Evolutionary conservation across 2,329 filamentous ascomycete genomes (phyloP).

Genomic region (Neurospora sp.): DNA sequence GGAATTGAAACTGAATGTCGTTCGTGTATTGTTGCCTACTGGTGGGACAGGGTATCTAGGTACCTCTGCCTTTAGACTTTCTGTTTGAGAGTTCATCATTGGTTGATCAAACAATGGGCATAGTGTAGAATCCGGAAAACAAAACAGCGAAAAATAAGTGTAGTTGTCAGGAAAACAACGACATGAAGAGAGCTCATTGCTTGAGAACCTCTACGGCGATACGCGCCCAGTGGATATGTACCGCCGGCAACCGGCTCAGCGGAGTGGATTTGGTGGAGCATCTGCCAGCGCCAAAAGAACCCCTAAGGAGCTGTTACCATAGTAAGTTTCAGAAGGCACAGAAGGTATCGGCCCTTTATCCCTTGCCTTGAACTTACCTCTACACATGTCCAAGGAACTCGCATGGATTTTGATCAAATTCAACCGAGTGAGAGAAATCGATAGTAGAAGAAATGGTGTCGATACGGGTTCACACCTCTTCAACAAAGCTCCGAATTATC

Average conservation of each 20-base stretch:
- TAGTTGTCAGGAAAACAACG: neutral
- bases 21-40: no score
- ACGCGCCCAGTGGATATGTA: neutral
- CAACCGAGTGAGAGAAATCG: no score
- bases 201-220: neutral
- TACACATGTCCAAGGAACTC: no score
- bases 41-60: neutral
- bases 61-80: neutral
- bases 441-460: no score
- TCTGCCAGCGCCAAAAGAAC: neutral
- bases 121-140: no score
- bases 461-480: neutral
- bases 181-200: neutral
- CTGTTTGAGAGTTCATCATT: neutral
- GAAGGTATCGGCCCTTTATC: neutral
- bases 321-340: neutral
- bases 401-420: no score
- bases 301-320: neutral
- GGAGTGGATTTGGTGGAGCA: neutral
- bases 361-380: neutral
- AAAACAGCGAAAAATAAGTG: no score
- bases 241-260: neutral
- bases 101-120: no score
- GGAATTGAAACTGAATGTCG: neutral
- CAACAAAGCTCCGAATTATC: neutral